Percentiles rank a stretch among this genome's conserved stretches.
Conservation (phyloP, 148 eudicot genomes). For the Spergularia marina region DNA sequence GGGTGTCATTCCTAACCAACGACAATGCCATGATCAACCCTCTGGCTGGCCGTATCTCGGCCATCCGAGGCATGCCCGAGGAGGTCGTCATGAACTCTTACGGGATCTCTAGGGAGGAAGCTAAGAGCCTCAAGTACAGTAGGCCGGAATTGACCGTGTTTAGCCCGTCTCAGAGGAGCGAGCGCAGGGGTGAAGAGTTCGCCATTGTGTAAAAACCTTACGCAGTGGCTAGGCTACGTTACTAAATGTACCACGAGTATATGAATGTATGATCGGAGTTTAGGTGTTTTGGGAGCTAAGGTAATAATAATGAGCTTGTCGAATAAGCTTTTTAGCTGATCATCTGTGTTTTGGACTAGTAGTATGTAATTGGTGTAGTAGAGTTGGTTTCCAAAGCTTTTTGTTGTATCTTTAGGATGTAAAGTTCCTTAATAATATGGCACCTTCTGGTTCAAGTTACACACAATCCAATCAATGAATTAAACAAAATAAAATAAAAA, state of each 20-base stretch:
- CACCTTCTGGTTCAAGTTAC: neutral
- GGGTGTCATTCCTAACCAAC: constrained; percentile 53
- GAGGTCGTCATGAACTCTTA: constrained; percentile 51
- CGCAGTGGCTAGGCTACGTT: neutral
- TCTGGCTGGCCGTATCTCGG: constrained; percentile 46
- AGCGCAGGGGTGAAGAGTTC: constrained; percentile 21
- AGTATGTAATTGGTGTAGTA: neutral
- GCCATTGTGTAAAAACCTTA: constrained; percentile 17
- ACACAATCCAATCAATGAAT: no score
- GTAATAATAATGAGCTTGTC: constrained; percentile 15
- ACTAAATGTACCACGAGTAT: neutral
- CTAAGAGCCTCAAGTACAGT: constrained; percentile 44
- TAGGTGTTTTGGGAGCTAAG: constrained; percentile 16
- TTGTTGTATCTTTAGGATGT: constrained; percentile 9
- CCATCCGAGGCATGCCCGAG: constrained; percentile 42
- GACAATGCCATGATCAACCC: constrained; percentile 37
- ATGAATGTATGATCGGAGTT: neutral
- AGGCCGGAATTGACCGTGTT: constrained; percentile 41
- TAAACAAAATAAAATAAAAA: no score
- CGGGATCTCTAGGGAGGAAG: constrained; percentile 46
- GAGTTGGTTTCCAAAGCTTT: constrained; percentile 2
- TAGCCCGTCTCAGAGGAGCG: constrained; percentile 17
- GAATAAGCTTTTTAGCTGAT: constrained; percentile 11
- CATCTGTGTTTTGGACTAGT: neutral
- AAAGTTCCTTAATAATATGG: constrained; percentile 25